Evolutionary conservation across 2,329 filamentous ascomycete genomes (phyloP).

Genomic region (Alternaria consortialis): DNA sequence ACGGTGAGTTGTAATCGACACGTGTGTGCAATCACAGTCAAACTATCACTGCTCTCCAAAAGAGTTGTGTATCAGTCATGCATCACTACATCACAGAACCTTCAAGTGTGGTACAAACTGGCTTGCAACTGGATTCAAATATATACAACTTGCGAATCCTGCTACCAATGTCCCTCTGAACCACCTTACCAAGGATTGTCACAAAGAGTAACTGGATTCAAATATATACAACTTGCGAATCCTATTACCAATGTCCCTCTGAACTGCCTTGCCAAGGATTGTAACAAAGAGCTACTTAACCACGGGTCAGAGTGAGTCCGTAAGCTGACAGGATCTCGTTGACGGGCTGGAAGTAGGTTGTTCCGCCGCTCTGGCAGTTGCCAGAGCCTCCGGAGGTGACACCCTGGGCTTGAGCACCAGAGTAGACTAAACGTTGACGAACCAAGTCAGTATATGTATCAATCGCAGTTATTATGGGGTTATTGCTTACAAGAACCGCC

Average conservation of each 20-base stretch:
- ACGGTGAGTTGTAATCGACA: neutral
- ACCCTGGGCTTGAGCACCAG: slow-evolving; percentile 55
- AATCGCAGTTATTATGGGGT: neutral
- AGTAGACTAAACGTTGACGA: slow-evolving; percentile 30
- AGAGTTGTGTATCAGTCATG: neutral
- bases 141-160: slow-evolving; percentile 1
- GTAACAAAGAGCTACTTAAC: slow-evolving; percentile 21
- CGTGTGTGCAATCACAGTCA: too few species aligned
- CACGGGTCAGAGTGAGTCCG: slow-evolving; percentile 37
- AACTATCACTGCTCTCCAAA: too few species aligned
- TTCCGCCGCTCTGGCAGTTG: slow-evolving; percentile 50
- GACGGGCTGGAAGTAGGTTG: slow-evolving; percentile 56
- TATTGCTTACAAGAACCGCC: slow-evolving; percentile 46
- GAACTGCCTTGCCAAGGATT: neutral
- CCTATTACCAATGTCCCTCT: too few species aligned
- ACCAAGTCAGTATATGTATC: neutral
- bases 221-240: neutral
- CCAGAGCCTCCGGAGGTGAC: slow-evolving; percentile 55
- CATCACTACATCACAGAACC: neutral
- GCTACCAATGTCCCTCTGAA: neutral
- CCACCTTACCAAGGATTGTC: neutral
- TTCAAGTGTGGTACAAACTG: neutral
- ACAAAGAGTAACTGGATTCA: neutral
- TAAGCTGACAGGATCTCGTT: slow-evolving; percentile 55
- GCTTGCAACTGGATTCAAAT: neutral